Evolutionary conservation across 306 rosid species (phyloP).

Genomic region (Myrica gale): DNA sequence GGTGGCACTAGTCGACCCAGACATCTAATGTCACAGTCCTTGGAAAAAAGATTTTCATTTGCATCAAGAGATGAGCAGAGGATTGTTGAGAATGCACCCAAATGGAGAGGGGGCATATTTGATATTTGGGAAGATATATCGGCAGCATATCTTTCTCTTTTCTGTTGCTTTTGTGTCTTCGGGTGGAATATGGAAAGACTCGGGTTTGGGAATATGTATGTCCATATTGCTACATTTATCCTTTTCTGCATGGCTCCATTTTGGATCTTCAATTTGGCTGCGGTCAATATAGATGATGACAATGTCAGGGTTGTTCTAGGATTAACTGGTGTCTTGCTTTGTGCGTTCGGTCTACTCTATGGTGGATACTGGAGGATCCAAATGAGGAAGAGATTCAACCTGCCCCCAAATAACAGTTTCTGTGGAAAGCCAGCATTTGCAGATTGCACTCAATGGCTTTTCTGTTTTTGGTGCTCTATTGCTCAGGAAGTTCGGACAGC

Average conservation of each 20-base stretch:
- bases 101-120: conserved; percentile 58
- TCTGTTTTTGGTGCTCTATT: conserved; percentile 60
- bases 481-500: conserved; percentile 62
- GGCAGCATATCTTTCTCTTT: conserved; percentile 32
- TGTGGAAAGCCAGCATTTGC: conserved; percentile 43
- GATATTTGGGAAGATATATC: conserved; percentile 40
- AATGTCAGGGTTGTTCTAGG: conserved; percentile 32
- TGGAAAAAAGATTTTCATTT: conserved; percentile 31
- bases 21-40: not conserved
- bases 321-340: conserved; percentile 37
- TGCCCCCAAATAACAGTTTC: conserved; percentile 37
- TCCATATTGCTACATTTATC: conserved; percentile 45
- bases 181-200: conserved; percentile 56
- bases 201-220: conserved; percentile 51
- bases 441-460: conserved; percentile 53
- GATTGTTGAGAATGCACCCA: conserved; percentile 36
- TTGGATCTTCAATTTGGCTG: conserved; percentile 49
- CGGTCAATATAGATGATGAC: conserved; percentile 40
- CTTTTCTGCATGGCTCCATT: conserved; percentile 58
- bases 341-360: conserved; percentile 49
- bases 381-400: conserved; percentile 49
- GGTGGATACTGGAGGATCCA: conserved; percentile 67
- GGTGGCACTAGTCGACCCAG: not conserved
- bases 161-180: conserved; percentile 48
- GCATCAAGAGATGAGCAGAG: conserved; percentile 35